phyloP scores from a whole-genome alignment of 331 rosid genomes.

The Arachis monticola region DNA sequence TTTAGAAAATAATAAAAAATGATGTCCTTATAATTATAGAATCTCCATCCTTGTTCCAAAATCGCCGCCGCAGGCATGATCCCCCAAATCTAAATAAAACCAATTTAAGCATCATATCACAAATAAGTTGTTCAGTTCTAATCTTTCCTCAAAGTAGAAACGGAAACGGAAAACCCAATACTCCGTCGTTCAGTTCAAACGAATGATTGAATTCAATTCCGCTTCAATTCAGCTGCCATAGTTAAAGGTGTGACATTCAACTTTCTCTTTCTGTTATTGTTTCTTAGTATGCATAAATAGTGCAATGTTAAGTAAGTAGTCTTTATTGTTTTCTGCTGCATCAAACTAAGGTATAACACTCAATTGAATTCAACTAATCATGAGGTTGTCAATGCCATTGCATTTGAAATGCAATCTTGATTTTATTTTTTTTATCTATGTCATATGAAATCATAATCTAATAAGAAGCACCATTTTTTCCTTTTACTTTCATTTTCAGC shows the following conservation, averaged over 20 bases:
- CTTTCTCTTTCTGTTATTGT: background rate
- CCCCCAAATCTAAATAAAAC: no score
- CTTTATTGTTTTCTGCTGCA: background rate
- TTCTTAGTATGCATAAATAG: background rate
- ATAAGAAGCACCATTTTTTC: background rate
- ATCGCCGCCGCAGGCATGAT: no score
- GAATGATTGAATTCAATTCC: background rate
- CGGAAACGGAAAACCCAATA: no score
- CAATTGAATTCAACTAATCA: background rate
- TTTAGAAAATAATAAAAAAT: no score
- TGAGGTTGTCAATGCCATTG: background rate
- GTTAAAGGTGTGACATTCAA: background rate
- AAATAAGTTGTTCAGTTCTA: no score
- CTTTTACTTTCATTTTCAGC: slow-evolving; percentile 6
- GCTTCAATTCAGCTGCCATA: background rate
- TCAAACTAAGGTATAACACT: background rate
- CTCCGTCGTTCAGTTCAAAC: no score
- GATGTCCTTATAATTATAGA: no score
- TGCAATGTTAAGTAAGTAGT: no score
- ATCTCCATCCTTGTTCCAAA: no score
- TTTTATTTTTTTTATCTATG: background rate
- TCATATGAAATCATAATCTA: background rate
- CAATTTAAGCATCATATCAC: no score
- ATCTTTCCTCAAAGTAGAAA: no score
- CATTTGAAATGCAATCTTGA: background rate